These are phyloP conservation scores for Xylaria acuta DNA, from an alignment of 495 filamentous ascomycete genomes.

Conservation along the genomic window DNA sequence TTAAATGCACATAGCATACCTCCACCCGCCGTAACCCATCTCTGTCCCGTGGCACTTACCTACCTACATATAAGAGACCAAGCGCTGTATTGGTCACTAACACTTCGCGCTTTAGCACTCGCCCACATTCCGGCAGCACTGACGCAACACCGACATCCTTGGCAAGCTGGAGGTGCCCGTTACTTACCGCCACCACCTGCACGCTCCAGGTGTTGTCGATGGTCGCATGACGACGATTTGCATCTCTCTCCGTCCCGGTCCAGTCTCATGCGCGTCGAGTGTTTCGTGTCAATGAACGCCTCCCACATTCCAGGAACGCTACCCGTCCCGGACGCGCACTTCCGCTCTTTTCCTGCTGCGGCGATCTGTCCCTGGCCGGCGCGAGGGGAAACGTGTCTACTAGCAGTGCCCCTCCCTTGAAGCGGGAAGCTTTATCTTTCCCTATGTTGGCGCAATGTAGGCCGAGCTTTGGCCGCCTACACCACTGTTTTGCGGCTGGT, in stretches of 20 bases:
- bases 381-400: slow-evolving; percentile 24
- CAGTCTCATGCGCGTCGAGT: slow-evolving; percentile 5
- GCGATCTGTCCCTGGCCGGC: not conserved
- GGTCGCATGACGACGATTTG: slow-evolving; percentile 17
- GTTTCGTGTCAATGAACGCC: slow-evolving; percentile 15
- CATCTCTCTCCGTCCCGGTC: not conserved
- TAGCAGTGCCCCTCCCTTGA: slow-evolving; percentile 16
- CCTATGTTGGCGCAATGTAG: slow-evolving; percentile 36
- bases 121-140: slow-evolving; percentile 22
- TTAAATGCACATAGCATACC: not conserved
- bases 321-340: slow-evolving; percentile 13
- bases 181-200: no score
- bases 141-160: slow-evolving; percentile 16
- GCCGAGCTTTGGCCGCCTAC: slow-evolving; percentile 38
- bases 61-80: not conserved
- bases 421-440: slow-evolving; percentile 20
- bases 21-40: no score
- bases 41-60: no score
- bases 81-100: not conserved
- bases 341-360: slow-evolving; percentile 16
- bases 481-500: slow-evolving; percentile 41
- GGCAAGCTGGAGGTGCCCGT: not conserved
- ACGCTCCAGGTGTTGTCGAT: slow-evolving; percentile 6
- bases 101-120: not conserved
- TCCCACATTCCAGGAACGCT: slow-evolving; percentile 21